A percentile compares a stretch with the other conserved stretches of the same genome.
Evolutionary conservation across 805 yeast species (phyloP).

Genomic region (Teunomyces cretensis): DNA sequence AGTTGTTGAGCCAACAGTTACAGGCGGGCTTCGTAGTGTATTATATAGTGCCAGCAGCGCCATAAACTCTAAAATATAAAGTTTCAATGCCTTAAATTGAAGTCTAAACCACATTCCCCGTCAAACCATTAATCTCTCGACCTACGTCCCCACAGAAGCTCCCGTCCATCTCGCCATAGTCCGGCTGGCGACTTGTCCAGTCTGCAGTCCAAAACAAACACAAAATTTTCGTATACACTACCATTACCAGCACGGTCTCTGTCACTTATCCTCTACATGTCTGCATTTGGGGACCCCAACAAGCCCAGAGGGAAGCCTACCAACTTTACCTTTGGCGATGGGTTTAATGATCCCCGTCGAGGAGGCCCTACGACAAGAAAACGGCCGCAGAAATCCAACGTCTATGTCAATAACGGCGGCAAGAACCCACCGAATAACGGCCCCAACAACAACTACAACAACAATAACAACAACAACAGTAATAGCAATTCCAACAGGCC

Average conservation of each 20-base stretch:
- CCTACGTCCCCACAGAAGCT: too few species aligned
- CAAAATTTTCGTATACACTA: background rate
- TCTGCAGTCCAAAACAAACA: slow-evolving; percentile 1
- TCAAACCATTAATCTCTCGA: too few species aligned
- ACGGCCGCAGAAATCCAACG: slow-evolving; percentile 5
- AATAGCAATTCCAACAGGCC: slow-evolving; percentile 7
- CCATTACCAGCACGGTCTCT: background rate
- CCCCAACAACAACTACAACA: slow-evolving; percentile 1
- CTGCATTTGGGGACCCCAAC: slow-evolving; percentile 2
- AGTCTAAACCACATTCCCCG: too few species aligned
- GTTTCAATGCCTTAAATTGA: too few species aligned
- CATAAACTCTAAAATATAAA: too few species aligned
- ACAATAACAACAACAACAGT: slow-evolving; percentile 5
- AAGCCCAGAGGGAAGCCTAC: slow-evolving; percentile 2
- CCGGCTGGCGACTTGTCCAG: too few species aligned
- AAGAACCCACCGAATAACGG: background rate
- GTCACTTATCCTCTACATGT: background rate
- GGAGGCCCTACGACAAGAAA: background rate
- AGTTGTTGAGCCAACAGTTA: slow-evolving; percentile 29
- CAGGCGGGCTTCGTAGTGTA: slow-evolving; percentile 48
- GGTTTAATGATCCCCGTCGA: slow-evolving; percentile 1
- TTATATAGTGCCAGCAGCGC: slow-evolving; percentile 20
- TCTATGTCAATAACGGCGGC: slow-evolving; percentile 2
- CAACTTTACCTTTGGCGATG: slow-evolving; percentile 2
- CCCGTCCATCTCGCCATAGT: too few species aligned